Evolutionary conservation across 768 basidiomycete genomes (phyloP), one percentile per base, ranked within the genome.

Genomic region (Pleurotus giganteus): DNA sequence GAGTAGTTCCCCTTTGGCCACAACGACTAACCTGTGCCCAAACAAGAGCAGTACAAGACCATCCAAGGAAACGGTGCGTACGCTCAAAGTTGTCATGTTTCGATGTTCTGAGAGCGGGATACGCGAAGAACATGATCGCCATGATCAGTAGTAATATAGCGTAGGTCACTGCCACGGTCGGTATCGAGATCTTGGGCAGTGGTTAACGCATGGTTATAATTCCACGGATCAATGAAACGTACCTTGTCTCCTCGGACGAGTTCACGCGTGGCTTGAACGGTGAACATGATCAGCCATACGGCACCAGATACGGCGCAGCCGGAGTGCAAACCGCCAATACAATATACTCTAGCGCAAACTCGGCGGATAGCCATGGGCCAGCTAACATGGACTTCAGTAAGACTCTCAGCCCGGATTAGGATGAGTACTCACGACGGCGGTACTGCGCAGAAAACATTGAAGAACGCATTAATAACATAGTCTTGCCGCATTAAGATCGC

Each of bases 321-420:
- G 13, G 80, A 82, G 61, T 85, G 83, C 24, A 83, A 67, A 58
- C 83, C 83, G 12, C 82, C 82, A 32, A 83, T 82, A 47, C 80
- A 78, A 57, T 83, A 83, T 0, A 83, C 82, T 29, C 81, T 70
- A 19, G 80, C 83, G 59, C 74, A 76, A 15, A 80, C 67, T 27
- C 78, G 72, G 45, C 83, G 76, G 50, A 85, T 78, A 31, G 70
- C 64, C 39, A 85, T 67, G 2, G 82, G 82, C 81, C 81, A 82
- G 15, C 79, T 83, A 57, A 27, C 4, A 19, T n/a, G 50, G 47
- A 47, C 39, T 55, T 26, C 58, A 37, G 37, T 19, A 19, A 42
- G 54, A 6, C 26, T 29, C 15, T 32, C 13, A 23, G 41, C 21
- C 42, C 47, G 21, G 13, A 28, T 13, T 24, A 31, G n/a, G 41